Conservation (phyloP, 768 basidiomycete species). For the Amanita pallidorosea region DNA sequence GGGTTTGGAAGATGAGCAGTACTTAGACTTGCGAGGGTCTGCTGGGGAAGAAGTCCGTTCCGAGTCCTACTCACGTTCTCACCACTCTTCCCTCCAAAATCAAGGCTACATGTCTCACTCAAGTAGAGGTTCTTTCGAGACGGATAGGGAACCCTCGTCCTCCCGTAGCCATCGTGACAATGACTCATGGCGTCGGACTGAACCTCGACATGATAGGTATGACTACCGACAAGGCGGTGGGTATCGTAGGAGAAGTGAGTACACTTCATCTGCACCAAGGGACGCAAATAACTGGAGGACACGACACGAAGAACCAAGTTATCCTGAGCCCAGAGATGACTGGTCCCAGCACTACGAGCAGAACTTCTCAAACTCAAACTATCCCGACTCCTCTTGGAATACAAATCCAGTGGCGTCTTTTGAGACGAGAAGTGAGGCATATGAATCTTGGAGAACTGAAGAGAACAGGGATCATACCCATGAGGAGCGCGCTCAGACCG, state of each 20-base stretch:
- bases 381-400: conserved; percentile 37
- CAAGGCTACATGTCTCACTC: conserved; percentile 35
- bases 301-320: conserved; percentile 27
- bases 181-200: conserved; percentile 38
- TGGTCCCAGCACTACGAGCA: conserved; percentile 42
- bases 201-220: conserved; percentile 35
- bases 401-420: conserved; percentile 23
- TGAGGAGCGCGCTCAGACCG: conserved; percentile 25
- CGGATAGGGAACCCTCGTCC: conserved; percentile 39
- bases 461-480: conserved; percentile 19
- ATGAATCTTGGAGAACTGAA: conserved; percentile 33
- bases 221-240: conserved; percentile 25
- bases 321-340: conserved; percentile 31
- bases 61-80: conserved; percentile 42
- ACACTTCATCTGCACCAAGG: conserved; percentile 32
- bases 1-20: conserved; percentile 37
- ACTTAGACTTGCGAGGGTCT: conserved; percentile 30
- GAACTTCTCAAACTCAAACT: conserved; percentile 30
- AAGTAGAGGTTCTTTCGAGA: conserved; percentile 30
- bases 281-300: conserved; percentile 35
- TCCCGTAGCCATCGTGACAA: conserved; percentile 43
- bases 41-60: conserved; percentile 34
- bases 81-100: conserved; percentile 33
- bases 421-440: conserved; percentile 26
- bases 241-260: conserved; percentile 40